Percentiles rank a stretch among this genome's conserved stretches.
These are phyloP conservation scores for Rasamsonia emersonii DNA, from an alignment of 2,329 filamentous ascomycete genomes.

Conservation along the genomic window DNA sequence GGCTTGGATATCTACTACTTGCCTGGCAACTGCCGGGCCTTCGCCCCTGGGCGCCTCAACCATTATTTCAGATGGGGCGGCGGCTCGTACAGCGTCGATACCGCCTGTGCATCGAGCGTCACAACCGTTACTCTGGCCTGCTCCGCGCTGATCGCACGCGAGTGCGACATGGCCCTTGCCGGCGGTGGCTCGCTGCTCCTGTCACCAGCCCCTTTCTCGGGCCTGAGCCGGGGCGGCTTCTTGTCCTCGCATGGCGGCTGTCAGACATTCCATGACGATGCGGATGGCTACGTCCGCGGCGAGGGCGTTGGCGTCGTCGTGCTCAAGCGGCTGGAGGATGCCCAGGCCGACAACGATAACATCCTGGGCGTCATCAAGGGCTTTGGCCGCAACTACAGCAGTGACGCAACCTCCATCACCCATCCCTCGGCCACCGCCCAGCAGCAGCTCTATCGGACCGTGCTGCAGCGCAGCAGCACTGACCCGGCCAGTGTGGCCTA, in stretches of 20 bases:
- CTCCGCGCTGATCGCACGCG: slow-evolving; percentile 1
- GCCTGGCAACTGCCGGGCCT: background rate
- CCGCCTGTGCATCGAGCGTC: slow-evolving; percentile 5
- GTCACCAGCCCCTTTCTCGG: slow-evolving; percentile 2
- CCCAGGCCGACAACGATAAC: slow-evolving; percentile 12
- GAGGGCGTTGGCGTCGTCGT: slow-evolving; percentile 13
- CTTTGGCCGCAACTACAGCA: slow-evolving; percentile 27
- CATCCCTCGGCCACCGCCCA: slow-evolving; percentile 10
- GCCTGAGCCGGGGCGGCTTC: slow-evolving; percentile 3
- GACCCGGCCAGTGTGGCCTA: slow-evolving; percentile 16
- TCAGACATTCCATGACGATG: slow-evolving; percentile 10
- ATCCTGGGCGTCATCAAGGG: slow-evolving; percentile 12
- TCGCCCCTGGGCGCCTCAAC: background rate
- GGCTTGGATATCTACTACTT: background rate
- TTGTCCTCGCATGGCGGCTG: slow-evolving; percentile 7
- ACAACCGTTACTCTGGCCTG: slow-evolving; percentile 4
- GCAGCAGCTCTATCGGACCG: slow-evolving; percentile 12
- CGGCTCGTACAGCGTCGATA: slow-evolving; percentile 1
- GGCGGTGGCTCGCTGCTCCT: slow-evolving; percentile 4
- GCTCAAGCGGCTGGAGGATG: slow-evolving; percentile 13
- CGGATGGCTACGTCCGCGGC: slow-evolving; percentile 14
- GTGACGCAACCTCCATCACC: slow-evolving; percentile 6
- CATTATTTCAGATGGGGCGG: slow-evolving; percentile 1
- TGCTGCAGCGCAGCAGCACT: slow-evolving; percentile 8
- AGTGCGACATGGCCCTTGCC: slow-evolving; percentile 3